Evolutionary conservation across 768 basidiomycete genomes (phyloP).

Genomic region (Mycena galericulata): DNA sequence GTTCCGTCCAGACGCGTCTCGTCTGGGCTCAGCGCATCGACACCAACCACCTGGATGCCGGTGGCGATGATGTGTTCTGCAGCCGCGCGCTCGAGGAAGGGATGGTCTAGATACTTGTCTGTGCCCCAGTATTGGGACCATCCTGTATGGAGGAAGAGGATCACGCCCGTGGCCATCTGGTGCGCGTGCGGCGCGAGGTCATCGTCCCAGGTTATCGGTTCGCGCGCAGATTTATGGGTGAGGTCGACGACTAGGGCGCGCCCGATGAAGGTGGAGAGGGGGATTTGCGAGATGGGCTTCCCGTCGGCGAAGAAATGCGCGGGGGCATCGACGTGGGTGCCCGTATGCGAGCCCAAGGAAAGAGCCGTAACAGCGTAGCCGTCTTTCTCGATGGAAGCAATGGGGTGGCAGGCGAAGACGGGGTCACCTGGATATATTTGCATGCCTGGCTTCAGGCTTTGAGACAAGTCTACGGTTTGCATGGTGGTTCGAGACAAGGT

Average conservation of each 20-base stretch:
- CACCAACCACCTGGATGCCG: slow-evolving; percentile 69
- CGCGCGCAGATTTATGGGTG: slow-evolving; percentile 53
- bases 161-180: slow-evolving; percentile 52
- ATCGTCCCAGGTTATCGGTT: slow-evolving; percentile 69
- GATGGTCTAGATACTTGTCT: slow-evolving; percentile 68
- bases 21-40: slow-evolving; percentile 78
- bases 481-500: slow-evolving; percentile 5
- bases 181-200: slow-evolving; percentile 53
- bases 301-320: slow-evolving; percentile 75
- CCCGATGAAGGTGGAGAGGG: slow-evolving; percentile 63
- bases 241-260: slow-evolving; percentile 70
- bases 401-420: slow-evolving; percentile 51
- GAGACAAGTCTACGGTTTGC: slow-evolving; percentile 64
- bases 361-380: slow-evolving; percentile 66
- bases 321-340: slow-evolving; percentile 86
- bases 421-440: slow-evolving; percentile 72
- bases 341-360: slow-evolving; percentile 75
- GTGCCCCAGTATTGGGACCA: slow-evolving; percentile 72
- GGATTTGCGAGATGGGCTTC: slow-evolving; percentile 67
- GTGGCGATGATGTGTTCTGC: slow-evolving; percentile 60
- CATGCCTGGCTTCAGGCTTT: slow-evolving; percentile 57
- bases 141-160: slow-evolving; percentile 73
- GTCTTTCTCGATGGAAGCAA: slow-evolving; percentile 55
- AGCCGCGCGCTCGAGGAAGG: slow-evolving; percentile 67
- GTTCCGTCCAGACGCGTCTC: slow-evolving; percentile 59